These are phyloP conservation scores for Myxozyma mucilagina DNA, from an alignment of 805 yeast species.

Conservation along the genomic window DNA sequence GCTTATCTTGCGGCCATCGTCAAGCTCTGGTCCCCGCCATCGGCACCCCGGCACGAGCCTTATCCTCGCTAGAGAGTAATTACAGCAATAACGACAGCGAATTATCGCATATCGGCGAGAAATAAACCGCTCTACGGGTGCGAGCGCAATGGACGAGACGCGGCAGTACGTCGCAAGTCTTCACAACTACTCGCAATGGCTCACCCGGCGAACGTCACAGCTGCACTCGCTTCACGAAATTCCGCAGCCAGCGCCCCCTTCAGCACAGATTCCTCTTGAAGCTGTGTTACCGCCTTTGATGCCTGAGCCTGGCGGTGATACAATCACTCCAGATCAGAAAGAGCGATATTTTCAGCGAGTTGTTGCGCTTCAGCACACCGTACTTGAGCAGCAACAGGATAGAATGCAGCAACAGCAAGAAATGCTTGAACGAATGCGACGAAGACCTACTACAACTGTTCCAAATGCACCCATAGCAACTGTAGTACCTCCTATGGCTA, in stretches of 20 bases:
- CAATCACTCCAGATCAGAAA: constrained; percentile 4
- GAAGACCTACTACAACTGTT: not conserved
- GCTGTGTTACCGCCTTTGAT: constrained; percentile 1
- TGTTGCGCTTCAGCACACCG: constrained; percentile 5
- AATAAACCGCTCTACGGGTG: too few relatives aligned
- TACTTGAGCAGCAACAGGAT: constrained; percentile 18
- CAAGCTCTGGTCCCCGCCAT: too few relatives aligned
- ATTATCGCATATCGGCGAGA: too few relatives aligned
- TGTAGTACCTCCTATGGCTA: not conserved
- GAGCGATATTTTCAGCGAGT: constrained; percentile 9
- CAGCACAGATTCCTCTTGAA: constrained; percentile 15
- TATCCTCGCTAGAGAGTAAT: too few relatives aligned
- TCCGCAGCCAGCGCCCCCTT: constrained; percentile 23
- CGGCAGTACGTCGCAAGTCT: constrained; percentile 11
- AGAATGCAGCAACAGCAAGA: constrained; percentile 19
- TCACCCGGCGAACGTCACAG: constrained; percentile 81
- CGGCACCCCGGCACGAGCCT: too few relatives aligned
- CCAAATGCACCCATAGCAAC: not conserved
- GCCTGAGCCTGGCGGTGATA: not conserved
- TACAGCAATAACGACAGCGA: too few relatives aligned
- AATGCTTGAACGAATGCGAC: constrained; percentile 17
- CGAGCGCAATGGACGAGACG: constrained; percentile 13
- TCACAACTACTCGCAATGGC: constrained; percentile 50
- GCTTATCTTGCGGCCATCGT: too few relatives aligned
- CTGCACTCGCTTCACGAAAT: constrained; percentile 64